Conservation (phyloP, 345 rosid species). For the Rhodamnia argentea region DNA sequence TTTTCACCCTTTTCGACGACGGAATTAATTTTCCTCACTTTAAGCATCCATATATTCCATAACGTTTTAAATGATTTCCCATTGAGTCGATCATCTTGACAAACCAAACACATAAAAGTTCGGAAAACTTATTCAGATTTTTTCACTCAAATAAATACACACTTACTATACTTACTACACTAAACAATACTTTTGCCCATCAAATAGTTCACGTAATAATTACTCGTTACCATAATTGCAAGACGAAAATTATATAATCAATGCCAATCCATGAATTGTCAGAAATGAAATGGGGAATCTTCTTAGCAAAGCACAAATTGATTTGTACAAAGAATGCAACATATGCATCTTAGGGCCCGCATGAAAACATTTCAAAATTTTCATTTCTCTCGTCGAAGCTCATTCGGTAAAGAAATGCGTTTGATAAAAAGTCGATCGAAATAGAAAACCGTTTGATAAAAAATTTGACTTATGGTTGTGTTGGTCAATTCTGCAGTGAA, state of each 20-base stretch:
- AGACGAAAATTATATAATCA: not conserved
- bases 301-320: not conserved
- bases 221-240: not conserved
- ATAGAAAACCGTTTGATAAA: too few species aligned
- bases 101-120: too few species aligned
- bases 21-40: not conserved
- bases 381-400: too few species aligned
- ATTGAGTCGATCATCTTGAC: too few species aligned
- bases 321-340: not conserved
- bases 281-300: not conserved
- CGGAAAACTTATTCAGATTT: too few species aligned
- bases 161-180: not conserved
- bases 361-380: too few species aligned
- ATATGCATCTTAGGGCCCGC: not conserved
- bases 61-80: too few species aligned
- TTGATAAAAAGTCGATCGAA: too few species aligned
- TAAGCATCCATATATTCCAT: not conserved
- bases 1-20: rapidly evolving
- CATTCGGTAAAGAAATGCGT: too few species aligned
- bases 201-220: not conserved
- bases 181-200: not conserved
- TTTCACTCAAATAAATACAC: too few species aligned
- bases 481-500: too few species aligned
- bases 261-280: not conserved
- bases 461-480: too few species aligned